Percentiles rank a stretch among this genome's conserved stretches.
Evolutionary conservation across 768 basidiomycete species (phyloP).

Genomic region (Paxillus involutus): DNA sequence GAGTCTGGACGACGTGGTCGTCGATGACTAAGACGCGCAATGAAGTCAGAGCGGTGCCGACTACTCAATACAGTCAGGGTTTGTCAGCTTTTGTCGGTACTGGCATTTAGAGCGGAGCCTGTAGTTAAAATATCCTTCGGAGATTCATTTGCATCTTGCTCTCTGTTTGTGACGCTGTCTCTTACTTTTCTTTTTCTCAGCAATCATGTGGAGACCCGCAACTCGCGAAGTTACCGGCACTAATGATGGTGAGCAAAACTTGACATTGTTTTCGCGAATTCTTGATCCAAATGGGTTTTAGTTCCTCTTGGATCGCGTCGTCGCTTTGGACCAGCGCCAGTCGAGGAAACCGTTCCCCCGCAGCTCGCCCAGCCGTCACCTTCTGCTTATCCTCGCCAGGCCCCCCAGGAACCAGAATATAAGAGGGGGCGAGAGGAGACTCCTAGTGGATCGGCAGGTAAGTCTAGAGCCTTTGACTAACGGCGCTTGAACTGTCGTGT

Average conservation of each 20-base stretch:
- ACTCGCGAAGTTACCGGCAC: constrained; percentile 90
- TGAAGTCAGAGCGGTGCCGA: neutral
- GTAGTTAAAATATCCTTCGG: constrained; percentile 28
- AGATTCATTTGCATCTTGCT: constrained; percentile 33
- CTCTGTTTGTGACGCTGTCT: constrained; percentile 13
- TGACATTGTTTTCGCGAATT: constrained; percentile 2
- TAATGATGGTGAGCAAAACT: constrained; percentile 74
- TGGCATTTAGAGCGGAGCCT: constrained; percentile 34
- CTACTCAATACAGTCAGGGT: constrained; percentile 5
- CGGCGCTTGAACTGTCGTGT: constrained; percentile 38
- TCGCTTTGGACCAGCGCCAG: constrained; percentile 86
- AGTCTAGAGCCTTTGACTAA: constrained; percentile 45
- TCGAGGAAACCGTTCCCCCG: constrained; percentile 79
- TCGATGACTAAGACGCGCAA: neutral
- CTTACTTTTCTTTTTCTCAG: constrained; percentile 33
- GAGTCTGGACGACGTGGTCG: neutral
- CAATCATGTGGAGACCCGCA: constrained; percentile 83
- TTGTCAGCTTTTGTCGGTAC: constrained; percentile 32
- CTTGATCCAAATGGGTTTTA: constrained; percentile 28
- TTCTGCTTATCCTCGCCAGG: constrained; percentile 76
- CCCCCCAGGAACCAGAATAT: constrained; percentile 53
- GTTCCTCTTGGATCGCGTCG: constrained; percentile 86
- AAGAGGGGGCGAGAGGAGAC: constrained; percentile 72
- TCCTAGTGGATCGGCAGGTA: constrained; percentile 72
- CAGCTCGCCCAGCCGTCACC: constrained; percentile 87